Conservation (phyloP, 1,139 yeast species). For the Lipomyces yarrowii region DNA sequence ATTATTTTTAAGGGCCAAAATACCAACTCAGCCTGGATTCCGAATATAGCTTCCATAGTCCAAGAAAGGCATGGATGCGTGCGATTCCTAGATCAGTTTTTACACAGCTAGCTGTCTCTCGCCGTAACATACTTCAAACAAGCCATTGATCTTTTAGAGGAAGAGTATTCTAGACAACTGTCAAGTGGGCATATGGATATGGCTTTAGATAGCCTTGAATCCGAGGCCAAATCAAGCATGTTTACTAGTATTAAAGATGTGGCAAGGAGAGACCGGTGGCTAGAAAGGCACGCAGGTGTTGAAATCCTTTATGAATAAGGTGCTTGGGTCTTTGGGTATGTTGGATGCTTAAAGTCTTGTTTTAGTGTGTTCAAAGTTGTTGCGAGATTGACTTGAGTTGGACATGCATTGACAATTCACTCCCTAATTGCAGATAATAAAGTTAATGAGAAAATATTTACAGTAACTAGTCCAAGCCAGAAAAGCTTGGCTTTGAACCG, state of each 20-base stretch:
- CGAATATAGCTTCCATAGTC: no score
- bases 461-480: constrained; percentile 24
- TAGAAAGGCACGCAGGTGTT: background rate
- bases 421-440: background rate
- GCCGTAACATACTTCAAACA: no score
- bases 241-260: background rate
- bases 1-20: constrained; percentile 1
- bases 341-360: no score
- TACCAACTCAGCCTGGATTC: background rate
- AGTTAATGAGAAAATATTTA: background rate
- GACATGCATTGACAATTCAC: background rate
- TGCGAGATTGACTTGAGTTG: no score
- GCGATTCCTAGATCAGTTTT: no score
- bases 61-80: no score
- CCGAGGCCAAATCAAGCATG: background rate
- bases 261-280: background rate
- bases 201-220: background rate
- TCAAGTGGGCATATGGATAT: background rate
- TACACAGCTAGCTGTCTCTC: no score
- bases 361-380: no score
- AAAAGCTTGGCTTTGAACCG: constrained; percentile 14
- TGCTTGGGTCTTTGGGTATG: no score
- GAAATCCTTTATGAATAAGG: background rate
- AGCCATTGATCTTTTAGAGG: background rate
- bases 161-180: background rate